Base-by-base conservation (phyloP, 208 protist species). In the Leptomonas pyrrhocoris region DNA sequence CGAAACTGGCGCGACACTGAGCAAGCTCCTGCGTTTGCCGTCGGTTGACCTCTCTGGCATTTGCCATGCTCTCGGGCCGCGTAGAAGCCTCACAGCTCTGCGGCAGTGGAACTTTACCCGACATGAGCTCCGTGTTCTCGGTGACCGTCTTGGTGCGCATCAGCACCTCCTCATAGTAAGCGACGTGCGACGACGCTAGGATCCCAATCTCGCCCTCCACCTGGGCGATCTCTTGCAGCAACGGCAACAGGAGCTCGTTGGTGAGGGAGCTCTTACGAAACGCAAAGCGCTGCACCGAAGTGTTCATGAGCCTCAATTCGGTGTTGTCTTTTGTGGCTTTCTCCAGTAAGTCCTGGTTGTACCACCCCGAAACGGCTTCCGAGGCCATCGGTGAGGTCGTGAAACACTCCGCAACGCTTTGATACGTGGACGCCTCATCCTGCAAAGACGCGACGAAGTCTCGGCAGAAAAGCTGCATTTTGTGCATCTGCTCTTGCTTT, bases 401-500 rank as follows among this genome's bases (percentile, higher is more conserved):
- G 4, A 70, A n/a, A 1, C 63, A 58, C 49, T 77, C 71, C 15
- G 63, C 71, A 25, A 71, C 9, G 45, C 62, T 25, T 28, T 77
- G 63, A 25, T 77, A 77, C 40, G 63, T 49, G 1, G 56, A 51
- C 49, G 27, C 30, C 63, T 71, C 71, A 11, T 1, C 49, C 30
- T 23, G 48, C 46, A 77, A 46, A 36, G 56, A 64, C 27, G 25
- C 38, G 7, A 77, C 46, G 36, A 67, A 56, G 40, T 71, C 63
- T 0, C 62, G 36, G 59, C 63, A 77, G 42, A 77, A 77, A 0
- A 48, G 19, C 40, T 63, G 56, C 64, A 77, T 71, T 23, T 66
- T 77, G 15, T n/a, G 34, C n/a, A 77, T 40, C 42, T 71, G 71
- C 30, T 77, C 71, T n/a, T 54, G 53, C 42, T 71, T 56, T 1